Conservation (phyloP, 495 filamentous ascomycete genomes). For the Aspergillus cavernicola region DNA sequence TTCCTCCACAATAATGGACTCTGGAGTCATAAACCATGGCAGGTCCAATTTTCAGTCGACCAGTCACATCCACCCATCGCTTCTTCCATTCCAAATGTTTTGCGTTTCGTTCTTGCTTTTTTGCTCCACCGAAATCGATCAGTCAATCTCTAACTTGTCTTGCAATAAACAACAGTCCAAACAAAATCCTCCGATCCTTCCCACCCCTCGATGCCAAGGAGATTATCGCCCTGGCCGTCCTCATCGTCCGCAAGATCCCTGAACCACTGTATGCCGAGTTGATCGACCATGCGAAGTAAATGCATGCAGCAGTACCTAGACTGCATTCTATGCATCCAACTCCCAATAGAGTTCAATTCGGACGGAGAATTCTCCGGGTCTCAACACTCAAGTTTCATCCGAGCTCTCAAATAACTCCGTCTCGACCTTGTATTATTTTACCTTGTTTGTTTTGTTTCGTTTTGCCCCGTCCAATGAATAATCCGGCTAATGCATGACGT, state of each 20-base stretch:
- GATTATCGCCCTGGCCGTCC: conserved; percentile 75
- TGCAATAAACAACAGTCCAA: conserved; percentile 59
- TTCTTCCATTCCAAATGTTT: not conserved
- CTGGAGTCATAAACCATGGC: not conserved
- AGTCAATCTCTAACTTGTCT: not conserved
- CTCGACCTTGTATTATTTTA: conserved; percentile 9
- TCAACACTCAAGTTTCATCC: no score
- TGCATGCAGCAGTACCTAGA: no score
- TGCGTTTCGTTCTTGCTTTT: not conserved
- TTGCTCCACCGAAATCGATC: conserved; percentile 14
- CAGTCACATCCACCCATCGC: conserved; percentile 6
- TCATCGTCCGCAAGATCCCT: conserved; percentile 80
- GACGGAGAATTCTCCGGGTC: no score
- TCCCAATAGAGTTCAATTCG: no score
- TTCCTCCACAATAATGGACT: conserved; percentile 1
- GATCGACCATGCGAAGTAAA: conserved; percentile 76
- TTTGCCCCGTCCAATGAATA: no score
- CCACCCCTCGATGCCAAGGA: conserved; percentile 76
- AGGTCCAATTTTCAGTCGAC: conserved; percentile 1
- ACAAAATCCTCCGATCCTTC: conserved; percentile 85
- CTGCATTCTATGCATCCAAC: no score
- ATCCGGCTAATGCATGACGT: conserved; percentile 5
- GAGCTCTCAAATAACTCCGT: no score
- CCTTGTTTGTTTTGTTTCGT: not conserved
- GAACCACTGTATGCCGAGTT: conserved; percentile 85